Conservation (phyloP, 1,284 basidiomycete species). For the Psilocybe mexicana region DNA sequence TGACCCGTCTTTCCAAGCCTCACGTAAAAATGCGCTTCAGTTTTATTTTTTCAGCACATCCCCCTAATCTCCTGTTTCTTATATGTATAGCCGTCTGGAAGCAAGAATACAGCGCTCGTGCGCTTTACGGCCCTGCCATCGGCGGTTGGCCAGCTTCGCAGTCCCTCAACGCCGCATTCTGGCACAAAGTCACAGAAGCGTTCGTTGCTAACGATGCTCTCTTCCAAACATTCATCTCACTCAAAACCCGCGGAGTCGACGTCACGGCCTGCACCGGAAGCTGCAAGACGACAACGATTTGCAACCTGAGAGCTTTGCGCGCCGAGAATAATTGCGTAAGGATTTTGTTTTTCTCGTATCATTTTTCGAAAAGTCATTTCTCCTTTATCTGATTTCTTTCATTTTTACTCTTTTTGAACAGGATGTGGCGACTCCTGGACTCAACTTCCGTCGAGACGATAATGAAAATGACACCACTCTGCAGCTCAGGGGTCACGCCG, state of each 20-base stretch:
- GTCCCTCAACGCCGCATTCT: constrained; percentile 49
- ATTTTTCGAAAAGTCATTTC: too few relatives aligned
- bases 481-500: constrained; percentile 10
- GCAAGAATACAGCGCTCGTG: constrained; percentile 57
- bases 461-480: neutral
- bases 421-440: constrained; percentile 28
- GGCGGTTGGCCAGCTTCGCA: constrained; percentile 35
- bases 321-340: constrained; percentile 53
- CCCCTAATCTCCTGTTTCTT: too few relatives aligned
- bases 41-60: too few relatives aligned
- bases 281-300: constrained; percentile 47
- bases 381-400: neutral
- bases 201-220: constrained; percentile 49
- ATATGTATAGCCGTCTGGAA: constrained; percentile 47
- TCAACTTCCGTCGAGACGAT: constrained; percentile 26
- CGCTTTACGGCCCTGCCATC: constrained; percentile 44
- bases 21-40: constrained; percentile 12
- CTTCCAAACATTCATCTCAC: constrained; percentile 46
- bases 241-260: constrained; percentile 41
- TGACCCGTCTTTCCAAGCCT: constrained; percentile 22
- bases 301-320: constrained; percentile 47
- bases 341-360: constrained; percentile 2
- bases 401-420: constrained; percentile 12
- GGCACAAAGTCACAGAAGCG: constrained; percentile 60
- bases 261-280: constrained; percentile 40